Evolutionary conservation across 83 land plant species (phyloP).

Genomic region (Larix sibirica): DNA sequence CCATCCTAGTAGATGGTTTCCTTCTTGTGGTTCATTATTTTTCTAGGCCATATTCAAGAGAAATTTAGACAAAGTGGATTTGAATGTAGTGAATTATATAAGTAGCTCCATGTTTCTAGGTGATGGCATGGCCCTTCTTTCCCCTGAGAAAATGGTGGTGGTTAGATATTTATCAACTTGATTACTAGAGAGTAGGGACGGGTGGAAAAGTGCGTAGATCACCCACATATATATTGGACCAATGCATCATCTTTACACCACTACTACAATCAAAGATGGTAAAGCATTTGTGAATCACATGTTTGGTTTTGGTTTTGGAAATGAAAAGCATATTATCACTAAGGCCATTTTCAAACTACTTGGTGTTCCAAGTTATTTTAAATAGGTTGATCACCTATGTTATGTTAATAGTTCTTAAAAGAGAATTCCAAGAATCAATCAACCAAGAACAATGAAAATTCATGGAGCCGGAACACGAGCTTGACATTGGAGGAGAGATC

Average conservation of each 20-base stretch:
- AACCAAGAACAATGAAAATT: too few relatives aligned
- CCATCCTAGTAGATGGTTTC: slow-evolving; percentile 60
- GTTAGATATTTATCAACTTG: slow-evolving; percentile 40
- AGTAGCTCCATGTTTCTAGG: slow-evolving; percentile 31
- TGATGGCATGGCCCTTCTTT: slow-evolving; percentile 64
- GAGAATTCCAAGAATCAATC: too few relatives aligned
- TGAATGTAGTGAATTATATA: slow-evolving; percentile 30
- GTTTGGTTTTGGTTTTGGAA: slow-evolving; percentile 41
- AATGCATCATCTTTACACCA: slow-evolving; percentile 46
- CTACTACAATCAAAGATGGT: slow-evolving; percentile 59
- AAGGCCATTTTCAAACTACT: slow-evolving; percentile 10
- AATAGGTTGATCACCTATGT: too few relatives aligned
- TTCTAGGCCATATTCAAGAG: slow-evolving; percentile 52
- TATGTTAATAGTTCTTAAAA: too few relatives aligned
- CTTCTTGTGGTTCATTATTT: slow-evolving; percentile 55
- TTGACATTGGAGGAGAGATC: too few relatives aligned
- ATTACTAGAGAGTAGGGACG: slow-evolving; percentile 62
- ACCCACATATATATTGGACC: slow-evolving; percentile 42
- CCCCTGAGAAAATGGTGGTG: slow-evolving; percentile 43
- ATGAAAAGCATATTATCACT: slow-evolving; percentile 41
- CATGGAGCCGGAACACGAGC: too few relatives aligned
- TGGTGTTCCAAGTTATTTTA: too few relatives aligned
- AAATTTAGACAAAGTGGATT: slow-evolving; percentile 22
- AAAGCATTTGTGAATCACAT: slow-evolving; percentile 12
- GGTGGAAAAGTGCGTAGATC: slow-evolving; percentile 55